Conservation (phyloP, 179 eudicot species). For the Carnegiea gigantea region DNA sequence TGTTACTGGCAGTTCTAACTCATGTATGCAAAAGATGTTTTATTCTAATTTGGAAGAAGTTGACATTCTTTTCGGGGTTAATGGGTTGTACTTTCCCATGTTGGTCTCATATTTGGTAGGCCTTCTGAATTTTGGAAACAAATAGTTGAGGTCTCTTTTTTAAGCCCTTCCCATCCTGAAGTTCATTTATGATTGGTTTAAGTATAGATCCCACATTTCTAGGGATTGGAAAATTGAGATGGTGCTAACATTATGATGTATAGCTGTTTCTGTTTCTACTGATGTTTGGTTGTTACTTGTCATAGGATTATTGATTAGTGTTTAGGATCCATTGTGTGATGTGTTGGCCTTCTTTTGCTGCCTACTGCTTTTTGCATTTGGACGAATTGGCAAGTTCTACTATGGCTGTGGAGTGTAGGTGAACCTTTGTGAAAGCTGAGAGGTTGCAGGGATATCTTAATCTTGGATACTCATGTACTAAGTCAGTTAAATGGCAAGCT, state of each 20-base stretch:
- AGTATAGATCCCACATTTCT: neutral
- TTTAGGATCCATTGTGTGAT: neutral
- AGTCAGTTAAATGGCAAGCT: no score
- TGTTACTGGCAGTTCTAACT: neutral
- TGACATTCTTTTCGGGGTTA: neutral
- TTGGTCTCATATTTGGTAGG: neutral
- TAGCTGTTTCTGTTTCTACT: neutral
- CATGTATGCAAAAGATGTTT: neutral
- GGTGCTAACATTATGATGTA: neutral
- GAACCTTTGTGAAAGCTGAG: constrained; percentile 3
- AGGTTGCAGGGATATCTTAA: neutral
- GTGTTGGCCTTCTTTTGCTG: neutral
- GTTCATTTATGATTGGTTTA: no score
- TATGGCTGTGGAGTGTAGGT: neutral
- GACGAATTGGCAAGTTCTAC: neutral
- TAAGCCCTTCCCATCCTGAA: neutral
- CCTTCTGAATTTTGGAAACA: neutral
- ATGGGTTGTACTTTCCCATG: neutral
- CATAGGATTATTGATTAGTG: neutral
- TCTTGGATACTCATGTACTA: neutral
- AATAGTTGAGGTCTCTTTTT: neutral
- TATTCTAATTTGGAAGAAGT: no score
- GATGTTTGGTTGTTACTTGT: neutral
- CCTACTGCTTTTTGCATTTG: neutral
- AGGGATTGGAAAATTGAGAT: neutral